Base-by-base conservation (phyloP, 352 stramenopile genomes). In the Phytophthora pluvialis region DNA sequence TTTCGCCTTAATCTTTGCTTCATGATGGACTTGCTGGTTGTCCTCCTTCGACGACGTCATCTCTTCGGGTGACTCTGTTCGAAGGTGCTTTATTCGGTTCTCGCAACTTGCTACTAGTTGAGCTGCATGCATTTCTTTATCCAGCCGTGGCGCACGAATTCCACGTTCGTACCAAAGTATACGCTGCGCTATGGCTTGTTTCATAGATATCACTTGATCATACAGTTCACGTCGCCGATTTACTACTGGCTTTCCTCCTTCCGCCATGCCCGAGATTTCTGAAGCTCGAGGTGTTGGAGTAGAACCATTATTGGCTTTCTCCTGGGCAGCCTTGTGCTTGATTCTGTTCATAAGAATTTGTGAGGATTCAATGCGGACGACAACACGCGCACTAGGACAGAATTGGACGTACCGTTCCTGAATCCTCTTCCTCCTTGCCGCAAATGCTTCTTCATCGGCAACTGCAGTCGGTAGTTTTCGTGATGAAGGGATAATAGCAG, bases 181-280 rank as follows among this genome's bases (percentile, higher is more conserved):
- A 3, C 67, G 68, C 7, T 70, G 49, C 1, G 61, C 31, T 5
- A 76, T 85, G 3, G 35, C 11, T 5, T 21, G 13, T 2, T 77
- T 79, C 26, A 85, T 59, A n/a, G 52, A 28, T 25, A 80, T 47
- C 9, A 91, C 58, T 29, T 72, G 40, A 1, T 80, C 67, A 45
- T 83, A 89, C 35, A 91, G 59, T 38, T 87, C 72, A 0, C 74
- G 69, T 5, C 81, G 66, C 3, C 54, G 57, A 35, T 62, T 77
- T 16, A 48, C 36, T 3, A 31, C 18, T 44, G 50, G 33, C 21
- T 63, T 47, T 10, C 28, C 21, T 12, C 15, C 35, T 10, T 58
- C 16, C 0, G 33, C 35, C 2, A 28, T 5, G 11, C 13, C 31
- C 13, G 42, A 45, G 0, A 33, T 60, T 8, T 47, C 36, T 31